Percentiles rank a stretch among this genome's conserved stretches.
These are phyloP conservation scores for Kwoniella heveanensis DNA, from an alignment of 768 basidiomycete species.

Conservation along the genomic window DNA sequence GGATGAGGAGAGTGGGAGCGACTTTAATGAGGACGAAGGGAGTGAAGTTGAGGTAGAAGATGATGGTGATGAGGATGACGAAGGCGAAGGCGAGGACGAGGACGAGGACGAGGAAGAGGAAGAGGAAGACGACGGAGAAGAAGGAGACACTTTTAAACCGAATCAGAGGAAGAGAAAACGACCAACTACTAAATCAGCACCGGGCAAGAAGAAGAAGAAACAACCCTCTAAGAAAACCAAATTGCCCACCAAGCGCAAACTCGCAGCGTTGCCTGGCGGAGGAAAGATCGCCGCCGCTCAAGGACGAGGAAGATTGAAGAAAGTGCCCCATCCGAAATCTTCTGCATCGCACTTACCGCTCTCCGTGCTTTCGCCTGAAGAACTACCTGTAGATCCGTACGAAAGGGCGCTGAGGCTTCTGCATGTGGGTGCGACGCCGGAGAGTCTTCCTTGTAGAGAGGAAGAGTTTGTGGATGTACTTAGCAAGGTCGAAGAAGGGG, in stretches of 20 bases:
- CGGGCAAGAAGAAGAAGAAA: slow-evolving; percentile 8
- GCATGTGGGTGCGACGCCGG: slow-evolving; percentile 90
- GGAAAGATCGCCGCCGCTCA: too few species aligned
- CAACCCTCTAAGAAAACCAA: slow-evolving; percentile 4
- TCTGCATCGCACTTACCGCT: slow-evolving; percentile 45
- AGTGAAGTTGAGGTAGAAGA: slow-evolving; percentile 23
- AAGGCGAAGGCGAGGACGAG: slow-evolving; percentile 27
- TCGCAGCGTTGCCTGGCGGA: too few species aligned
- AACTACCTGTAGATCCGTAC: slow-evolving; percentile 76
- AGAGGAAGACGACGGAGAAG: slow-evolving; percentile 28
- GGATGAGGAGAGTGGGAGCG: slow-evolving; percentile 17
- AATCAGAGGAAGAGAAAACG: slow-evolving; percentile 43
- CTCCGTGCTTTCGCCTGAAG: slow-evolving; percentile 53
- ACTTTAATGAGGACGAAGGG: slow-evolving; percentile 19
- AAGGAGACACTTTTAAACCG: slow-evolving; percentile 34
- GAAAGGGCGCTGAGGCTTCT: slow-evolving; percentile 83
- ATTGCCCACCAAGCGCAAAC: slow-evolving; percentile 14
- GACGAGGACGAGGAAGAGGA: slow-evolving; percentile 30
- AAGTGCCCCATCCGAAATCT: slow-evolving; percentile 37
- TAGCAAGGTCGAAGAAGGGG: slow-evolving; percentile 73
- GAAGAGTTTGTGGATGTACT: slow-evolving; percentile 78
- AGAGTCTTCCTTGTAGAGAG: slow-evolving; percentile 83
- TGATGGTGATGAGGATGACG: slow-evolving; percentile 16
- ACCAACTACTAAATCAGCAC: slow-evolving; percentile 7
- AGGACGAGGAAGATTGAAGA: slow-evolving; percentile 31